Evolutionary conservation across 345 rosid genomes (phyloP), one percentile per base, ranked within the genome.

Genomic region (Iberis pinnata): DNA sequence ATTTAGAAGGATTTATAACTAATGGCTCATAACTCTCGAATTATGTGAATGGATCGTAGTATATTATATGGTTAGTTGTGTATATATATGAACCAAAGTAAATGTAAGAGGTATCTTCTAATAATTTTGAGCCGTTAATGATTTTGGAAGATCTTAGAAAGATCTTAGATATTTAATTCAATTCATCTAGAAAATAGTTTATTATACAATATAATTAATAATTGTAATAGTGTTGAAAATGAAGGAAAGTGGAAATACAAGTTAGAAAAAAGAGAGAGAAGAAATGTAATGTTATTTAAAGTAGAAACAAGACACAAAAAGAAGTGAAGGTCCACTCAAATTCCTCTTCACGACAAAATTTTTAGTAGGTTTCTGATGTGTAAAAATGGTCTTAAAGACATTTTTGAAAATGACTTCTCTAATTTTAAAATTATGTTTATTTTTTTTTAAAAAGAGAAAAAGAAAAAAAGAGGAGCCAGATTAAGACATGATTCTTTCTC

Each of bases 341-440:
- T 42, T 65, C 47, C 16, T 64, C 59, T 50, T 58, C 33, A 37
- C 70, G 64, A 65, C 70, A 57, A 58, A 58, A 65, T 0, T 2
- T 1, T 14, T 58, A 58, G 59, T 67, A 67, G 71, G 61, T 67
- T 60, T 67, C 65, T 60, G 66, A 67, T 59, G 71, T 67, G 71
- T 67, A 67, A 67, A 57, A 60, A 59, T 9, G 65, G 65, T 67
- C 65, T 51, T 66, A 66, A 66, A 58, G 70, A 44, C 60, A 66
- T 58, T 46, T 42, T 14, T 53, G 71, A 67, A 38, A 20, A 40
- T 2, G 66, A 67, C 66, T 37, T 7, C 47, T 17, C 41, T 2
- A 6, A 24, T 29, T 29, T 4, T 2, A 43, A 53, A 43, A 25
- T n/a, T n/a, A n/a, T n/a, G n/a, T n/a, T n/a, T 15, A 32, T 12